Base-by-base conservation (phyloP, 352 stramenopile genomes). In the Phytophthora tubulina region DNA sequence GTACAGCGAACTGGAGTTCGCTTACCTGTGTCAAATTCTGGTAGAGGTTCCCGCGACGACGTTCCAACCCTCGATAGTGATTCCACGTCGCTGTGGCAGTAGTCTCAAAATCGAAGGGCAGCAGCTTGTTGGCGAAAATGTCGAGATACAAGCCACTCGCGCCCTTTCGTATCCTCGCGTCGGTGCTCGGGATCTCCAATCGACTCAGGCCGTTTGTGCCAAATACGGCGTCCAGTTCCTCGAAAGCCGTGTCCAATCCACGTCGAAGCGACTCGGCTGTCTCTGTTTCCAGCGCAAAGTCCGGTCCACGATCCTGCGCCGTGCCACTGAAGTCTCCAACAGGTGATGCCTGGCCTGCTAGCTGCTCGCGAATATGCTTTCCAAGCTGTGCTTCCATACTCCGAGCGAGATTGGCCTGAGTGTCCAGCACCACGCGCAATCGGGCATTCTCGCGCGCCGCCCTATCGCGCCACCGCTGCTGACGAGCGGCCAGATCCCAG, bases 51-150 rank as follows among this genome's bases (percentile, higher is more conserved):
- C 38, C 57, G 5, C 63, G 67, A 17, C 67, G 72, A 32, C 70
- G 65, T 39, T 78, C 72, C n/a, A 72, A 66, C 30, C 58, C 69
- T 48, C 57, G 62, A 53, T 82, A 86, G 46, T 86, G 75, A 41
- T 84, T 71, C 78, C 78, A 86, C 41, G 76, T 63, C 2, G 76
- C 76, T 33, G 64, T 66, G 21, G 70, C 63, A 7, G 70, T 78
- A 14, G 73, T 73, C 30, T 74, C 51, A 9, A 82, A 73, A 50
- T 80, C 67, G 45, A 86, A 84, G 14, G 78, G 78, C 27, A 86
- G 35, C 32, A 84, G 10, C 33, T 73, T 86, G 44, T 64, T 76
- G 7, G 73, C 78, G 27, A 73, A 81, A 3, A 86, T 73, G 36
- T 86, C 78, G 5, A 86, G 49, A 35, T 81, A 77, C 65, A 83